Conservation (phyloP, 129 eudicot species). For the Flaveria robusta region DNA sequence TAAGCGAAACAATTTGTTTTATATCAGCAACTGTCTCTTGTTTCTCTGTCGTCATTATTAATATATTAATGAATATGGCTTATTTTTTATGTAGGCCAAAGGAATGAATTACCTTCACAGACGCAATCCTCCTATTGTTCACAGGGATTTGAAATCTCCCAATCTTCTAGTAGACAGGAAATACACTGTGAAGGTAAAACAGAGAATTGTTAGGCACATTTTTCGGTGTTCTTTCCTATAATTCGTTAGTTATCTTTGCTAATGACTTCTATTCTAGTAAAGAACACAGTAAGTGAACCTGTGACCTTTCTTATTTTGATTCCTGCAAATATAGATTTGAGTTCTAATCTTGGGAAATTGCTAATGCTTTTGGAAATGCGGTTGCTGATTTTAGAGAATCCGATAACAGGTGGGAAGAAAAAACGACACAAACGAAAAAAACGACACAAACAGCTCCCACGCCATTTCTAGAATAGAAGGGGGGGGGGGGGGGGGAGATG, state of each 20-base stretch:
- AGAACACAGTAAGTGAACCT: neutral
- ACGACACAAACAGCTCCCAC: neutral
- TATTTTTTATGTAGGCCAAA: constrained; percentile 55
- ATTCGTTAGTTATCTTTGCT: neutral
- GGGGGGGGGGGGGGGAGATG: neutral
- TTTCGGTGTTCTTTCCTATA: neutral
- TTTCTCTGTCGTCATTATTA: neutral
- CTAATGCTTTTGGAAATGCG: neutral
- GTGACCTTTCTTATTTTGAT: neutral
- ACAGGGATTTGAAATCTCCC: constrained; percentile 85
- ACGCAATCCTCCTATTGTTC: constrained; percentile 87
- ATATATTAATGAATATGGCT: neutral
- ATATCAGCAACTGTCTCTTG: neutral
- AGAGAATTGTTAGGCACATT: constrained; percentile 14
- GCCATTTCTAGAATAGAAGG: neutral
- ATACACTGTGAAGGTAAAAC: constrained; percentile 78
- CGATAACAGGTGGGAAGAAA: neutral
- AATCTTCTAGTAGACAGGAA: constrained; percentile 82
- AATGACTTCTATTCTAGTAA: neutral
- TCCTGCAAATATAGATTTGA: neutral
- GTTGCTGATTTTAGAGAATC: neutral
- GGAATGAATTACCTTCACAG: constrained; percentile 93
- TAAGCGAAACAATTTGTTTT: neutral
- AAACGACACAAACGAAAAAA: too few relatives aligned
- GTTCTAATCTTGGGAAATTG: neutral